Evolutionary conservation across 441 rosid genomes (phyloP), one percentile per base, ranked within the genome.

Genomic region (Jatropha multifida): DNA sequence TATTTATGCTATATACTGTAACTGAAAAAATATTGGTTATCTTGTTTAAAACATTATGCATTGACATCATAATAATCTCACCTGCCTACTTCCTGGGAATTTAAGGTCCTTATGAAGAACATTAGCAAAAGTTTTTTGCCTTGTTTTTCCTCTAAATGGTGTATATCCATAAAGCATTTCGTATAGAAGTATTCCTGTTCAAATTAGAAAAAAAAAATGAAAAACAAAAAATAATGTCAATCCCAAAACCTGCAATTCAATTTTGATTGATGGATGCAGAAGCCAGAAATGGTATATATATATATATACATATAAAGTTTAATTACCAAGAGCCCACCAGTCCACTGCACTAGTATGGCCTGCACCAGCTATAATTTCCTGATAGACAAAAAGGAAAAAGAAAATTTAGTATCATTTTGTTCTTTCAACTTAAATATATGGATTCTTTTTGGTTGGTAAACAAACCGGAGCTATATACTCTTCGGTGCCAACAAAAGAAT

Each of bases 241-340:
- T 42, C 46, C 6, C 46, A 64, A 32, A 42, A 46, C 4, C 32
- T 58, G 8, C 1, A 20, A 20, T n/a, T 13, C 26, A n/a, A 55
- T 20, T 56, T n/a, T 56, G 61, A 23, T 23, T n/a, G 61, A n/a
- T 8, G 9, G 15, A 59, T 59, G 63, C 63, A 59, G 3, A 59
- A 20, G 26, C 42, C 59, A 26, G 42, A 27, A 65, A 46, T 1
- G 42, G 38, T 62, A 10, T 12, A 20, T 37, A 14, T 23, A 56
- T 61, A 68, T 37, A 51, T 15, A 56, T 56, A 27, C 2, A 27
- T 27, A 32, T 68, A 42, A 74, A 20, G 48, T 44, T 14, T 49
- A 77, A 76, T 82, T 88, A 88, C 99, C 99, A 74, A 94, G 92
- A 70, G 99, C 98, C 99, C 99, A 96, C 99, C 99, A 96, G 82